Evolutionary conservation across 1,139 yeast species (phyloP).

Genomic region (Protomyces macrosporus): DNA sequence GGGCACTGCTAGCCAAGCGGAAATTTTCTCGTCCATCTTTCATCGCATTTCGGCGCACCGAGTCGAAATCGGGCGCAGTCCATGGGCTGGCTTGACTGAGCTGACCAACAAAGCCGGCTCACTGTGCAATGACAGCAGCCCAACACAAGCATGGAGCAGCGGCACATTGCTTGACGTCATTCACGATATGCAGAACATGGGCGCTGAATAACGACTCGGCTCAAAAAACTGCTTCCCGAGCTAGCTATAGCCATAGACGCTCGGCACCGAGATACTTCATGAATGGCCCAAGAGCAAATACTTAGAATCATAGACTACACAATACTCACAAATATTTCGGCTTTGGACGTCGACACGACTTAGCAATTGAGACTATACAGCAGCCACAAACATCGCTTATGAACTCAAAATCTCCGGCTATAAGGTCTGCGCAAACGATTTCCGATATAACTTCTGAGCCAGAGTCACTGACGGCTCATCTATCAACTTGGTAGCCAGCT

Average conservation of each 20-base stretch:
- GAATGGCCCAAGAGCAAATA: too few species aligned
- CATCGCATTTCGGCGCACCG: slow-evolving; percentile 60
- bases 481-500: slow-evolving; percentile 13
- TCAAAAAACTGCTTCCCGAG: too few species aligned
- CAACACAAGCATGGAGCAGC: slow-evolving; percentile 95
- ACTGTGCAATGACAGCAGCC: slow-evolving; percentile 77
- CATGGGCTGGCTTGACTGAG: slow-evolving; percentile 93
- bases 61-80: slow-evolving; percentile 63
- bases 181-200: slow-evolving; percentile 45
- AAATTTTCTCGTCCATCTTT: slow-evolving; percentile 45
- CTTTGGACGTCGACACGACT: too few species aligned
- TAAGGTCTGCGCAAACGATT: not conserved
- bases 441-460: not conserved
- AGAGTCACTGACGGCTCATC: slow-evolving; percentile 14
- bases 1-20: slow-evolving; percentile 32
- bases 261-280: too few species aligned
- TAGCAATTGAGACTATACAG: too few species aligned
- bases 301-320: too few species aligned
- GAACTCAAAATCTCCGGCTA: not conserved
- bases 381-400: not conserved
- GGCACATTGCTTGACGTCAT: slow-evolving; percentile 78
- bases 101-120: slow-evolving; percentile 84
- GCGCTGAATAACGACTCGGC: too few species aligned
- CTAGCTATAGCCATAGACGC: too few species aligned
- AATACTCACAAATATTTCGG: too few species aligned